Conservation (phyloP, 768 basidiomycete species). For the Daedaleopsis sinensis region DNA sequence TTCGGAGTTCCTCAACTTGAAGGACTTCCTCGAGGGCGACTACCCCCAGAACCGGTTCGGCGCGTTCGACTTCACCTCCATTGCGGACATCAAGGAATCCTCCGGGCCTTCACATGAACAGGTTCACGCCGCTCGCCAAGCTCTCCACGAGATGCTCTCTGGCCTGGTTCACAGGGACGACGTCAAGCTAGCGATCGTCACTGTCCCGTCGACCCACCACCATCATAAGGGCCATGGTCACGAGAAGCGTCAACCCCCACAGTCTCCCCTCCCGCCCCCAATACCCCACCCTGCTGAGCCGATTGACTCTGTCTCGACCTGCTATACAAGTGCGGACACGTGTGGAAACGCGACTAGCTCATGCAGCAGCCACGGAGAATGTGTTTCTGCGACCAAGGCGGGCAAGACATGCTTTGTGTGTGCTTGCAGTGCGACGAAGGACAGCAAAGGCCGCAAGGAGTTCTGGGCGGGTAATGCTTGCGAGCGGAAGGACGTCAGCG, state of each 20-base stretch:
- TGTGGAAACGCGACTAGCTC: slow-evolving; percentile 65
- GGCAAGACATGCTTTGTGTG: slow-evolving; percentile 57
- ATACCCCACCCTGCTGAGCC: slow-evolving; percentile 49
- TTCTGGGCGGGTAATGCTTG: slow-evolving; percentile 78
- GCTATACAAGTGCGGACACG: slow-evolving; percentile 53
- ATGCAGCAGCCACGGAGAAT: slow-evolving; percentile 75
- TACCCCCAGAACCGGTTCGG: slow-evolving; percentile 52
- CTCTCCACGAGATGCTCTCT: slow-evolving; percentile 53
- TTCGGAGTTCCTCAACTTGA: slow-evolving; percentile 42
- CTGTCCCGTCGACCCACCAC: slow-evolving; percentile 38
- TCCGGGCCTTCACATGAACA: slow-evolving; percentile 57
- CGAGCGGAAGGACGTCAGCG: slow-evolving; percentile 79
- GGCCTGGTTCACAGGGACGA: slow-evolving; percentile 41
- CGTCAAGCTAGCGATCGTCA: slow-evolving; percentile 56
- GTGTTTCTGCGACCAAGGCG: slow-evolving; percentile 59
- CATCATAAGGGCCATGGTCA: slow-evolving; percentile 1
- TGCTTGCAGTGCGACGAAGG: slow-evolving; percentile 48
- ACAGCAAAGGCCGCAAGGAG: slow-evolving; percentile 58
- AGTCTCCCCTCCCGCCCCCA: slow-evolving; percentile 24
- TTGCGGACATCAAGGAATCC: slow-evolving; percentile 49
- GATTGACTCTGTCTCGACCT: slow-evolving; percentile 61
- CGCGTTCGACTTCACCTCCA: slow-evolving; percentile 58
- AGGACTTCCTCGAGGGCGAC: slow-evolving; percentile 57
- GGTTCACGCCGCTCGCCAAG: slow-evolving; percentile 49
- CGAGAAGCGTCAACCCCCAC: slow-evolving; percentile 28